Base-by-base conservation (phyloP, 2,329 filamentous ascomycete species). In the Talaromyces marneffei region DNA sequence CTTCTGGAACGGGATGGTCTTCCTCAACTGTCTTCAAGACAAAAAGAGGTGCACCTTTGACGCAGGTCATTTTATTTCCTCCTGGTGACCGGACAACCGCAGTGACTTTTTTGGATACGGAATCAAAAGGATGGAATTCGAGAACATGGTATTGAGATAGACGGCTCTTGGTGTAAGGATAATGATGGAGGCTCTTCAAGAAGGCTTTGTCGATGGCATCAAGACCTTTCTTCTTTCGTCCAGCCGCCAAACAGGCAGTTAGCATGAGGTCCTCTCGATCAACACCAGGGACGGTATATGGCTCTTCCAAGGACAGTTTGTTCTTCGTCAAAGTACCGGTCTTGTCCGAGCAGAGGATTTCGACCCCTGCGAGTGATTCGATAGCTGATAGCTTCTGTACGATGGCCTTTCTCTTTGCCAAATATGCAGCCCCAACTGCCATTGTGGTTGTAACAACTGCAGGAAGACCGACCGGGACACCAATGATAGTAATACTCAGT, bases 181-280 rank as follows among this genome's bases (percentile, higher is more conserved):
- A 96, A 80, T 82, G 87, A 73, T 85, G 85, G 65, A 96, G 86
- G 23, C 89, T 85, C 82, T 94, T 95, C 68, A 96, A 83, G 83
- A 96, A 96, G 73, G 91, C 91, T 83, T 93, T 94, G 84, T 96
- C 92, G 69, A 96, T 96, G 68, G 92, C 90, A 74, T 96, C 91
- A 66, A 96, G 92, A 81, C 91, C 91, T 83, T 95, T 95, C 85
- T 92, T 93, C 85, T 94, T 96, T 80, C 91, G 89, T 67, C 89
- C 93, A 65, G 91, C 91, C 71, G 91, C 91, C 71, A 96, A 80
- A 76, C 91, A 95, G 71, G 91, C 91, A 79, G 91, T 94, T 66
- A 95, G 83, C 90, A 96, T 95, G 65, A 96, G 87, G 70, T 95
- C 91, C 76, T 94, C 89, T 37, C 88, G 84, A 68, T 92, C 89